Percentiles rank a stretch among this genome's conserved stretches.
Evolutionary conservation across 2,329 filamentous ascomycete species (phyloP).

Genomic region (Drechslerella dactyloides): DNA sequence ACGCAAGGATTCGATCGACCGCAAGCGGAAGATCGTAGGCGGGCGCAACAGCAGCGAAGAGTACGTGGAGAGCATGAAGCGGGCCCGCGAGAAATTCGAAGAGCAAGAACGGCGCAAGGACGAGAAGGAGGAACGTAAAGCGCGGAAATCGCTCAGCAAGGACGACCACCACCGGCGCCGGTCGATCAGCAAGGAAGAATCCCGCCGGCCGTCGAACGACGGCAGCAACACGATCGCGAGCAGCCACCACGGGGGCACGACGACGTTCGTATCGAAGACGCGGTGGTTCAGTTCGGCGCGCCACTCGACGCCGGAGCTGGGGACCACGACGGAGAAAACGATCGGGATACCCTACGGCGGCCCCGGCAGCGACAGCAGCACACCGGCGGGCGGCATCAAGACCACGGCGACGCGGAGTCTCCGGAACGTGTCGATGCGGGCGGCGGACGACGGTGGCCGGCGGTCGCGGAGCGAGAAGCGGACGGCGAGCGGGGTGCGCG

Average conservation of each 20-base stretch:
- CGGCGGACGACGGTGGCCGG: constrained; percentile 25
- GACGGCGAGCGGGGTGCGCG: constrained; percentile 8
- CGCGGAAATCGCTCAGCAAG: constrained; percentile 45
- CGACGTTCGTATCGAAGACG: constrained; percentile 10
- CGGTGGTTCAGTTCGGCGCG: constrained; percentile 24
- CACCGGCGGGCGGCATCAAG: constrained; percentile 2
- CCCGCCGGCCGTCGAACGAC: constrained; percentile 41
- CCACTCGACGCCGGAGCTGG: constrained; percentile 42
- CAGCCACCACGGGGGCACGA: not conserved
- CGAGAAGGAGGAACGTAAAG: constrained; percentile 37
- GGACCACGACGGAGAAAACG: constrained; percentile 44
- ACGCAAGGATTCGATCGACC: constrained; percentile 44
- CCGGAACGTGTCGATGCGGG: constrained; percentile 34
- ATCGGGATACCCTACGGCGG: constrained; percentile 37
- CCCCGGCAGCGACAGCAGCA: not conserved
- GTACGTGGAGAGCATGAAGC: constrained; percentile 41
- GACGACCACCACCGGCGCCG: constrained; percentile 31
- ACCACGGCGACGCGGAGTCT: constrained; percentile 22
- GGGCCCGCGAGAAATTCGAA: constrained; percentile 40
- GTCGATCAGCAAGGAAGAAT: constrained; percentile 47
- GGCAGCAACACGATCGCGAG: constrained; percentile 27
- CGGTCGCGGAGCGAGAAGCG: constrained; percentile 41
- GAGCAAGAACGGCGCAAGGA: constrained; percentile 41
- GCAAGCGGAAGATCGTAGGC: constrained; percentile 43
- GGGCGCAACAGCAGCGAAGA: constrained; percentile 43